Evolutionary conservation across 1,139 yeast genomes (phyloP), one percentile per base, ranked within the genome.

Genomic region (Hyphopichia pseudoburtonii): DNA sequence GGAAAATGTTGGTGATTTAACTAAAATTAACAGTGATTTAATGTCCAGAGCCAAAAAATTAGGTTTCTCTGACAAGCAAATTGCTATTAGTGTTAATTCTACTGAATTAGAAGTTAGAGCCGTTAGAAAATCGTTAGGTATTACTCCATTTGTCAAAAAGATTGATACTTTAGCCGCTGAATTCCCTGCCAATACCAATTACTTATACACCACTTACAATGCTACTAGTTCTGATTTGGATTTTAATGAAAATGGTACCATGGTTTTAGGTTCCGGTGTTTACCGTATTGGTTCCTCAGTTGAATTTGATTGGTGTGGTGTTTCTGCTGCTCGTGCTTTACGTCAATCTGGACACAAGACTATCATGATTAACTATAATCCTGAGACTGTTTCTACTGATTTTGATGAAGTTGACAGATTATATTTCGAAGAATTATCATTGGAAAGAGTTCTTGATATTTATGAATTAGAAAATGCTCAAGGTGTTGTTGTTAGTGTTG

Each of bases 151-250:
- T 60, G 97, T 90, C 49, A 92, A 92, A 67, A 96, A 90, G 70
- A 92, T 92, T 56, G 98, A 92, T 72, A 92, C 98, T 26, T 96
- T 92, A 52, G 98, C 98, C 39, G 98, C 98, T 38, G 98, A 92
- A 66, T 92, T 92, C 82, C 98, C 98, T 39, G 97, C 97, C 35
- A 80, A 67, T 70, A 92, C 98, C 58, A 92, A 92, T 72, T 92
- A 92, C 68, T 76, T 92, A 64, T 92, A 92, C 73, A 79, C 89
- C 64, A 92, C 98, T 32, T 92, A 92, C 73, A 92, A 89, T 60
- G 98, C 97, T 42, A 89, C 86, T 54, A 72, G 87, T 38, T 86
- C 86, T 46, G 98, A 92, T 64, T 82, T 92, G 45, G 60, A 73
- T 23, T 92, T 92, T 56, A 80, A 86, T 45, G 95, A 87, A 50